Base-by-base conservation (phyloP, 441 rosid genomes). In the Gossypium aridum region DNA sequence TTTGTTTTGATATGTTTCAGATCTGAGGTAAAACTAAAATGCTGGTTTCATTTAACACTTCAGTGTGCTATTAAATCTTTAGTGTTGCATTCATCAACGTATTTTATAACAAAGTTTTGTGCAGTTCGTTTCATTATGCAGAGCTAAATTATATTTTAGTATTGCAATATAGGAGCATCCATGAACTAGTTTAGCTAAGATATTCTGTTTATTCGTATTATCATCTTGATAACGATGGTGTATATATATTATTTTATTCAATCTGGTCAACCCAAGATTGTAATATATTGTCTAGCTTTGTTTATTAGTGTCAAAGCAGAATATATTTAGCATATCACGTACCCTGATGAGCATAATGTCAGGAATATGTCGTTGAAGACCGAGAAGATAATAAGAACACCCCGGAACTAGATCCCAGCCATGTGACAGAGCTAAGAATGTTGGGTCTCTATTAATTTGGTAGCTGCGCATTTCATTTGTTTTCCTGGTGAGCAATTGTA, bases 301-400 rank as follows among this genome's bases (percentile, higher is more conserved):
- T 25, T 74, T 70, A 12, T 59, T 34, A 10, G 45, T 22, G 7
- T 75, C 53, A 14, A 60, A 65, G 25, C 13, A 17, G 7, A 14
- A n/a, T 10, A 10, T 54, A 5, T 61, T 25, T 59, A 60, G 51
- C 60, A 66, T 67, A 53, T 17, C 23, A 12, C 14, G 17, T 76
- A 14, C 63, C 26, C 71, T 67, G 53, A 74, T 70, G 56, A 25
- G 66, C 49, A 45, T 72, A 25, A 57, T 77, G 63, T 64, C 88
- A 96, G 99, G 98, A 96, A 77, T 96, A 90, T 72, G 89, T 93
- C 72, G 99, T 96, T 28, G 95, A 93, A 88, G 99, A 96, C 81
- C 87, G 90, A 19, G 98, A 90, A 76, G 87, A 85, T 12, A 75
- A 83, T 79, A 88, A 93, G 86, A 75, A 81, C 75, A 86, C 88